A percentile compares a stretch with the other conserved stretches of the same genome.
phyloP scores from a whole-genome alignment of 441 rosid species.

The Euphorbia celastroides region DNA sequence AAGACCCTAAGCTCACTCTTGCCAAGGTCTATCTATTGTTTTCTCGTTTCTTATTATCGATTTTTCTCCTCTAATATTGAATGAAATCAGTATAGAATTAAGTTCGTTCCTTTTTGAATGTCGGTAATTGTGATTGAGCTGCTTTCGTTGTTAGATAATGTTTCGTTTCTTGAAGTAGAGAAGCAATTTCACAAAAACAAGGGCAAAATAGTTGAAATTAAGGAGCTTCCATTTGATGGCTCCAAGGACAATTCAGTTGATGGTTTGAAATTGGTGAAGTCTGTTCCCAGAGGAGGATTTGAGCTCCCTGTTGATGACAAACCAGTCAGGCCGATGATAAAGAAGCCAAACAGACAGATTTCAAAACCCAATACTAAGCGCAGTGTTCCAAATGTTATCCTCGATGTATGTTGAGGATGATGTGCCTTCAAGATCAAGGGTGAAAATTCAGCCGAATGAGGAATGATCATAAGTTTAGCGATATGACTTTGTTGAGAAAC shows the following conservation, averaged over 20 bases:
- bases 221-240: constrained; percentile 68
- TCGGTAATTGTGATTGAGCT: not conserved
- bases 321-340: constrained; percentile 29
- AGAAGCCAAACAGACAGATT: constrained; percentile 37
- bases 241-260: constrained; percentile 34
- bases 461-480: constrained; percentile 59
- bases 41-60: not conserved
- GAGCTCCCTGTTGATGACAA: constrained; percentile 39
- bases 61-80: not conserved
- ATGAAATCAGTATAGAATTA: not conserved
- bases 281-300: constrained; percentile 64
- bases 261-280: constrained; percentile 62
- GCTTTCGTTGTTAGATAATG: constrained; percentile 51
- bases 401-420: constrained; percentile 52
- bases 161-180: constrained; percentile 66
- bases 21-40: constrained; percentile 52
- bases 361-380: constrained; percentile 30
- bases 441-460: constrained; percentile 53
- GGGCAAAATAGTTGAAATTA: constrained; percentile 52
- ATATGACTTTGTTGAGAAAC: constrained; percentile 72
- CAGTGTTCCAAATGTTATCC: constrained; percentile 67
- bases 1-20: constrained; percentile 87
- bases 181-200: constrained; percentile 69
- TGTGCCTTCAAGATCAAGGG: constrained; percentile 42
- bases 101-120: not conserved